A percentile compares a stretch with the other conserved stretches of the same genome.
Conservation (phyloP, 2,329 filamentous ascomycete species). For the Colletotrichum magnum region DNA sequence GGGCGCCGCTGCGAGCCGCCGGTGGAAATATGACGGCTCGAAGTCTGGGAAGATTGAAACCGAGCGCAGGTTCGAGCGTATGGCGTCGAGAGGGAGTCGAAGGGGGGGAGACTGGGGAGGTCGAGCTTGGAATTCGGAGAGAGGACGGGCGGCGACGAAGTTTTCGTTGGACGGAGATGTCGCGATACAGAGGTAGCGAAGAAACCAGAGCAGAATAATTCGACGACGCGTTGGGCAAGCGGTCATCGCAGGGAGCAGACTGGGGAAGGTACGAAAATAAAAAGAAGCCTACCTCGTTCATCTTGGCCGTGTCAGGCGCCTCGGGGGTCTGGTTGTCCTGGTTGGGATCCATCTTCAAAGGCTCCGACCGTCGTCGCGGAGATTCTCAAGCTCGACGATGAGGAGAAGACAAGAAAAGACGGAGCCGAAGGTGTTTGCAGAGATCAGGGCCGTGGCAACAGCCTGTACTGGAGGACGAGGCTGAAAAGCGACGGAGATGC, state of each 20-base stretch:
- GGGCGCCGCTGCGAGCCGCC: too few relatives aligned
- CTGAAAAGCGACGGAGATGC: not conserved
- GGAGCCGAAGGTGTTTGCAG: not conserved
- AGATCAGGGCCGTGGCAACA: not conserved
- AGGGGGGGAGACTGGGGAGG: not conserved
- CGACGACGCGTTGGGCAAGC: too few relatives aligned
- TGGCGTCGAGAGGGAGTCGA: not conserved
- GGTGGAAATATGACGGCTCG: too few relatives aligned
- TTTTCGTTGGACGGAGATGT: not conserved
- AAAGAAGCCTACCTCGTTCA: slow-evolving; percentile 65
- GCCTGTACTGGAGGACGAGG: slow-evolving; percentile 5
- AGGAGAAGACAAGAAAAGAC: too few relatives aligned
- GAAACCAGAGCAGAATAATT: too few relatives aligned
- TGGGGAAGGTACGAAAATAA: slow-evolving; percentile 10
- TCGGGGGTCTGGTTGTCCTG: slow-evolving; percentile 59
- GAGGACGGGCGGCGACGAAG: not conserved
- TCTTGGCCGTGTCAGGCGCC: slow-evolving; percentile 71
- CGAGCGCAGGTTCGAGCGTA: not conserved
- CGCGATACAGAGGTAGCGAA: not conserved
- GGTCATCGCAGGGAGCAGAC: not conserved
- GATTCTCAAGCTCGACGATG: not conserved
- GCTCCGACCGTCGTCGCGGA: not conserved
- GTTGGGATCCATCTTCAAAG: slow-evolving; percentile 60
- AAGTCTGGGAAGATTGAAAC: too few relatives aligned
- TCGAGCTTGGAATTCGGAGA: not conserved